These are phyloP conservation scores for Botrytis byssoidea DNA, from an alignment of 2,329 filamentous ascomycete species.

Conservation along the genomic window DNA sequence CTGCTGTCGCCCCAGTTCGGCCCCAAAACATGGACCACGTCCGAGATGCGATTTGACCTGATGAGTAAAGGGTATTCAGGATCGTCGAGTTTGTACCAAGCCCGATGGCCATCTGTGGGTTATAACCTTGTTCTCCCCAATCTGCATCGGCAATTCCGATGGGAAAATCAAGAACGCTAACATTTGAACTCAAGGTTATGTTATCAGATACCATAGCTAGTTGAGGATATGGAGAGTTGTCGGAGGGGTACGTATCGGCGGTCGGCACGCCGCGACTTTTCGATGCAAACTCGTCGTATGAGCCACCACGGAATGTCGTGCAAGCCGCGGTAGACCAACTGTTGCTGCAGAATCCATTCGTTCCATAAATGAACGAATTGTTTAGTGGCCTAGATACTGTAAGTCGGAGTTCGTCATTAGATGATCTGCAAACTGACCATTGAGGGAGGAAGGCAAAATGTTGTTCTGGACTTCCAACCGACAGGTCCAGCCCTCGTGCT, in stretches of 20 bases:
- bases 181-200: conserved; percentile 1
- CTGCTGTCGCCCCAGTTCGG: not conserved
- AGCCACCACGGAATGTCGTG: conserved; percentile 5
- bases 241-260: not conserved
- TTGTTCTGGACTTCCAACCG: not conserved
- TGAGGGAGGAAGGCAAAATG: conserved; percentile 6
- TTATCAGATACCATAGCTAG: not conserved
- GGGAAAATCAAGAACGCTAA: not conserved
- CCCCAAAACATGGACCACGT: conserved; percentile 18
- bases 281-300: conserved; percentile 12
- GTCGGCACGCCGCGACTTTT: not conserved
- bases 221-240: not conserved
- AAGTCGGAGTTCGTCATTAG: not conserved
- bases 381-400: conserved; percentile 5
- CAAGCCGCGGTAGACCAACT: conserved; percentile 1
- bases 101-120: conserved; percentile 13
- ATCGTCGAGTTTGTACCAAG: conserved; percentile 15
- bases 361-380: conserved; percentile 13
- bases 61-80: not conserved
- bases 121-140: conserved; percentile 19
- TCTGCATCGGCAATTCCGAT: conserved; percentile 11
- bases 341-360: not conserved
- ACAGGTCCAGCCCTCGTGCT: not conserved
- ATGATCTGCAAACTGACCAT: not conserved
- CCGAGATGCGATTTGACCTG: conserved; percentile 14